phyloP scores from a whole-genome alignment of 2,329 filamentous ascomycete genomes.

The Tolypocladium pustulatum region DNA sequence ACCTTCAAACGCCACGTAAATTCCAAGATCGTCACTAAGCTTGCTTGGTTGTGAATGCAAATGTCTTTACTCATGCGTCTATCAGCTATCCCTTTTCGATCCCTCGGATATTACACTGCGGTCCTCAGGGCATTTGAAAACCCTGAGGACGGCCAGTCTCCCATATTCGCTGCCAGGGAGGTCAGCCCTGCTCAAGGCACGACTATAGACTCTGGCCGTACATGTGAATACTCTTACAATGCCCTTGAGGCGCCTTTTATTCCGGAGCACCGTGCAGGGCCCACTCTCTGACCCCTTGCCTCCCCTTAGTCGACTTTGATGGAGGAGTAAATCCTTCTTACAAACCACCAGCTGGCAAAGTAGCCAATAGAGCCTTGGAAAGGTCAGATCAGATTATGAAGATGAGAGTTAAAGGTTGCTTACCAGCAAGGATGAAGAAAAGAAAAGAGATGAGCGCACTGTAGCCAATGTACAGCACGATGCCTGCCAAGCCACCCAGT shows the following conservation, averaged over 20 bases:
- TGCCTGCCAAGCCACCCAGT: conserved; percentile 74
- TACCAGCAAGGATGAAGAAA: conserved; percentile 91
- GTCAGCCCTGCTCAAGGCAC: neutral
- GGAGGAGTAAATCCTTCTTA: conserved; percentile 88
- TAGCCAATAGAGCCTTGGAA: conserved; percentile 80
- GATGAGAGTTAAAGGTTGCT: conserved; percentile 22
- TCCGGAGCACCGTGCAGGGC: neutral
- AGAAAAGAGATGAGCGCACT: conserved; percentile 80
- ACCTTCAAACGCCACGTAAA: neutral
- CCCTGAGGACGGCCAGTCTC: neutral
- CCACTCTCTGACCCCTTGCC: neutral
- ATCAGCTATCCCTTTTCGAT: neutral
- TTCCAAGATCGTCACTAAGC: neutral
- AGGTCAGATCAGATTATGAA: neutral
- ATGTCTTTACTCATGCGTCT: neutral
- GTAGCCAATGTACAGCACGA: conserved; percentile 89
- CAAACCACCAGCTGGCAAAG: conserved; percentile 89
- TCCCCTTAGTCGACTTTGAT: conserved; percentile 81
- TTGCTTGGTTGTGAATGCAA: neutral
- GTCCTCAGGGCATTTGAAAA: neutral
- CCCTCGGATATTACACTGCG: neutral
- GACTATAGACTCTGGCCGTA: neutral
- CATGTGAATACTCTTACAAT: conserved; percentile 15
- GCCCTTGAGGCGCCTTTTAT: no score
- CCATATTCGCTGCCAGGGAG: neutral